Base-by-base conservation (phyloP, 2,329 filamentous ascomycete species). In the Fusarium drepaniforme region DNA sequence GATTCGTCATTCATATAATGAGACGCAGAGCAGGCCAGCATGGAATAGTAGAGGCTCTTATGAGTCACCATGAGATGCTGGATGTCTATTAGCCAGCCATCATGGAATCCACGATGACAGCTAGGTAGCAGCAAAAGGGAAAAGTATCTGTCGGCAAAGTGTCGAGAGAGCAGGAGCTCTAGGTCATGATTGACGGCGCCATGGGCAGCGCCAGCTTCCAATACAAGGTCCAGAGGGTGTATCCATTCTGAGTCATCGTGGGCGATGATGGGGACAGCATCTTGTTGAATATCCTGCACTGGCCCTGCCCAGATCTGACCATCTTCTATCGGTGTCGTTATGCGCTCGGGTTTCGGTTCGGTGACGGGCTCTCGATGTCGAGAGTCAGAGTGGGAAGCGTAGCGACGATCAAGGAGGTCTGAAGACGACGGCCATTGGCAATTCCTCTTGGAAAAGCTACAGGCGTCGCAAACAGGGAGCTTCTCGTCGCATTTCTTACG, bases 81-180 rank as follows among this genome's bases (percentile, higher is more conserved):
- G 12, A 82, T 80, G 7, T 81, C 78, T 1, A 62, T 53, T 2
- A 80, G 75, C 80, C 81, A 82, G 4, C 77, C 79, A 59, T 80
- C 65, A 57, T 76, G 71, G 44, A 81, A 82, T 9, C 74, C 77
- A 9, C 74, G 75, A 44, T 82, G 80, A 28, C 80, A 81, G 21
- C 75, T 74, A 0, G 80, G 81, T 2, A 81, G 62, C 0, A 82
- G 59, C 1, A 81, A 61, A 5, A 81, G 71, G 4, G 61, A 40
- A 7, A 70, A 76, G 59, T 75, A 79, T 37, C 61, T 67, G 2
- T 71, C 67, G 51, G 73, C 68, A 56, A 79, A 79, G 56, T 79
- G 77, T 6, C 71, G 69, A 6, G 72, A 68, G 28, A 79, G 44
- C 0, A 46, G 51, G 1, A 70, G 46, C 11, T 78, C 77, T 12